Evolutionary conservation across 2,329 filamentous ascomycete species (phyloP).

Genomic region (Colletotrichum sp.): DNA sequence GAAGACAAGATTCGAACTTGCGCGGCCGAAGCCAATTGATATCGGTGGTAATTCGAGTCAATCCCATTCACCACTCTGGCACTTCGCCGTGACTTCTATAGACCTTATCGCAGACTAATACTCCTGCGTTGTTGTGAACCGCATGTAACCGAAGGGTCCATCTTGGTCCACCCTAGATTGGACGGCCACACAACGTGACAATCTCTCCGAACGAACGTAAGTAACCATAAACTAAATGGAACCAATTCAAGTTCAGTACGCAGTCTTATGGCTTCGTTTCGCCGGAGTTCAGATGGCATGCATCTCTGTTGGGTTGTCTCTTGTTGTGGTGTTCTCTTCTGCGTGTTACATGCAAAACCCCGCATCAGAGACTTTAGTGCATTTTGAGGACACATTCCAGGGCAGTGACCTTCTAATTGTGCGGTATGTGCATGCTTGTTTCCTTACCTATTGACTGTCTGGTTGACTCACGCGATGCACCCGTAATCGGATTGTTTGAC

Average conservation of each 20-base stretch:
- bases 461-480: background rate
- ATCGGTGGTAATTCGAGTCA: background rate
- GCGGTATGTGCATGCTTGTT: background rate
- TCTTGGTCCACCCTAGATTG: background rate
- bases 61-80: constrained; percentile 16
- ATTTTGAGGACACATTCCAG: background rate
- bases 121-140: background rate
- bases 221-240: background rate
- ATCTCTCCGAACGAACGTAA: background rate
- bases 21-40: constrained; percentile 20
- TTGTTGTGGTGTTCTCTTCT: background rate
- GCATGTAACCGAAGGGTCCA: background rate
- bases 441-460: background rate
- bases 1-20: constrained; percentile 19
- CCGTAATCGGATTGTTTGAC: background rate
- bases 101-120: accelerated
- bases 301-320: background rate
- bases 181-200: background rate
- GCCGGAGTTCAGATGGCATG: accelerated
- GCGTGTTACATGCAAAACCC: background rate
- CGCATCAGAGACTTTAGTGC: background rate
- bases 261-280: background rate
- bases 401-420: background rate
- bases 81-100: background rate
- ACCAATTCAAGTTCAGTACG: background rate